These are phyloP conservation scores for Vitis vinifera DNA, from an alignment of 164 flowering plant genomes.

Conservation along the genomic window ASM3070453v1 NC_081821.1:12933001-12933500, in stretches of 20 bases:
- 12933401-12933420: too few species aligned
- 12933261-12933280: slow-evolving; percentile 4
- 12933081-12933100: slow-evolving; percentile 74
- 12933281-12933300: neutral
- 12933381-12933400: too few species aligned
- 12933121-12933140: slow-evolving; percentile 60
- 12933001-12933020: slow-evolving; percentile 31
- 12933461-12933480: too few species aligned
- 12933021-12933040: slow-evolving; percentile 73
- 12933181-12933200: slow-evolving; percentile 16
- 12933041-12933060: slow-evolving; percentile 33
- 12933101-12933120: slow-evolving; percentile 77
- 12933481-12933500: too few species aligned
- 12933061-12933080: slow-evolving; percentile 53
- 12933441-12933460: too few species aligned
- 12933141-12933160: slow-evolving; percentile 42
- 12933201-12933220: slow-evolving; percentile 34
- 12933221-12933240: slow-evolving; percentile 81
- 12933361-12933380: too few species aligned
- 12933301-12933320: neutral
- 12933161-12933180: slow-evolving; percentile 32
- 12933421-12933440: too few species aligned
- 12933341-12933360: neutral
- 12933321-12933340: neutral
- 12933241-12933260: slow-evolving; percentile 78